Conservation (phyloP, 2,329 filamentous ascomycete species). For the Coniochaeta sp. region DNA sequence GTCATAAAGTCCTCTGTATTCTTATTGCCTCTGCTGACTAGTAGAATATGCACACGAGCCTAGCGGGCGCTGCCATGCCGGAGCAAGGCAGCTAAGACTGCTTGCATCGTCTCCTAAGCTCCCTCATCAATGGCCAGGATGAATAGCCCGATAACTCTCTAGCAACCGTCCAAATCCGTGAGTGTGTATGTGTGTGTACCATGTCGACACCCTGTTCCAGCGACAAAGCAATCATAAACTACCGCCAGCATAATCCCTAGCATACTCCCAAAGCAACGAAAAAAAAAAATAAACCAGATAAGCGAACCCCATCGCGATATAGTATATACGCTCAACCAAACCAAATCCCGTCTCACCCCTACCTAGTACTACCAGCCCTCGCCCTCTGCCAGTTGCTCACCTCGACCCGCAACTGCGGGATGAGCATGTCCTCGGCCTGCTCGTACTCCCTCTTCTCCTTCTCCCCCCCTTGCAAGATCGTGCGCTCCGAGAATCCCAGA, state of each 20-base stretch:
- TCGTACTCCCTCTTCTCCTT: conserved; percentile 19
- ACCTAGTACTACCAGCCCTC: conserved; percentile 3
- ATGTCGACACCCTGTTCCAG: not conserved
- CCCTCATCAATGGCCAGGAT: not conserved
- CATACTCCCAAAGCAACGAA: not conserved
- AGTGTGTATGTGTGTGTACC: no score
- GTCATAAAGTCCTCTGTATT: not conserved
- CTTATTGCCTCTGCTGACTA: not conserved
- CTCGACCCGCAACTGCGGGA: conserved; percentile 16
- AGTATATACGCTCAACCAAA: not conserved
- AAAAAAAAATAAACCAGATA: not conserved
- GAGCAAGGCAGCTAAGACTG: not conserved
- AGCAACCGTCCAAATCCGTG: not conserved
- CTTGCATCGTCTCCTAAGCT: not conserved
- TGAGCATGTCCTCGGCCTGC: conserved; percentile 22
- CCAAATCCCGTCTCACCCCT: not conserved
- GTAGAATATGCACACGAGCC: not conserved
- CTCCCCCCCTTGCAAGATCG: conserved; percentile 21
- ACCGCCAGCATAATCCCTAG: no score
- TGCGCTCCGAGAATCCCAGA: conserved; percentile 37
- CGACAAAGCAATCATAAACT: not conserved
- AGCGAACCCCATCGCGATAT: not conserved
- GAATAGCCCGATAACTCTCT: not conserved
- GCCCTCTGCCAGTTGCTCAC: conserved; percentile 15
- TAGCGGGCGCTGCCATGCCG: not conserved